Evolutionary conservation across 495 filamentous ascomycete species (phyloP), one percentile per base, ranked within the genome.

Genomic region (Daldinia childiae): DNA sequence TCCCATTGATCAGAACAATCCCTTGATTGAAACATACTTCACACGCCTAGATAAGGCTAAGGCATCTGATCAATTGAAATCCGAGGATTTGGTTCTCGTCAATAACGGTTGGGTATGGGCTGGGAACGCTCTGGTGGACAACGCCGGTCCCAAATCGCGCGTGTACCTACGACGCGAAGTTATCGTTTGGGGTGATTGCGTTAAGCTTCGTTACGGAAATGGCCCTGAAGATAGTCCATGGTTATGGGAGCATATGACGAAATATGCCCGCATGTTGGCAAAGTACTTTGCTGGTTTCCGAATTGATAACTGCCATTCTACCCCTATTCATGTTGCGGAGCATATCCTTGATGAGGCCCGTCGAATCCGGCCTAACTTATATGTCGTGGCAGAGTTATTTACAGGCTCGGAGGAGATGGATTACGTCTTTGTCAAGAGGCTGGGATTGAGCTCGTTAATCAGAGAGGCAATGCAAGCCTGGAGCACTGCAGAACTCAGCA

Each of bases 51-150:
- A 95, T 2, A 76, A 85, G 32, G 97, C 97, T 68, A 88, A 91
- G 6, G 85, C 84, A 30, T 97, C 96, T 0, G 86, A 87, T 67
- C 90, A 92, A 77, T 90, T 97, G 74, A 88, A 89, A 48, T 83
- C 88, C 2, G 91, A 91, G 63, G 89, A 91, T 54, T 81, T 98
- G 36, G 92, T 93, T 3, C 80, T 99, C 17, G 94, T 90, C 32
- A 98, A 97, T 80, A 99, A 99, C 76, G 96, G 96, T 64, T 99
- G 96, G 96, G 93, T 98, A 19, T 99, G 96, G 96, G 93, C 92
- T 68, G 94, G 95, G 14, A 93, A 97, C 76, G 94, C 93, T 0
- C 87, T 98, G 80, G 88, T 91, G 26, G 96, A 99, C 79, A 95
- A 97, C 77, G 96, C 96, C 17, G 96, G 96, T 0, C 90, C 92